Base-by-base conservation (phyloP, 768 basidiomycete species). In the Auricularia cornea region DNA sequence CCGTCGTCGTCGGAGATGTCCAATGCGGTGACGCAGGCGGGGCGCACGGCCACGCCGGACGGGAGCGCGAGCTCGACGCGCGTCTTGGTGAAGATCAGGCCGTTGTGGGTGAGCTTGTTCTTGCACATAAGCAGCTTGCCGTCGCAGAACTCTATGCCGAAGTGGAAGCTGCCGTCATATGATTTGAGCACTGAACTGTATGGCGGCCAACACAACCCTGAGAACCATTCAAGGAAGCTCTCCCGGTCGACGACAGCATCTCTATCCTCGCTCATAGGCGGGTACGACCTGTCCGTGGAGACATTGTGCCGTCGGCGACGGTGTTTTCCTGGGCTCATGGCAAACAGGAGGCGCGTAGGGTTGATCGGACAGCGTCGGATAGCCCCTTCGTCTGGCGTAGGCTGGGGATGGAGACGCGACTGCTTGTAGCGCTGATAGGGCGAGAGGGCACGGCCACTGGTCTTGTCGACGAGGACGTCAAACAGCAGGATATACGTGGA, bases 161-260 rank as follows among this genome's bases (percentile, higher is more conserved):
- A 57, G 28, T 57, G 54, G 18, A 26, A n/a, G 54, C 14, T 5
- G 26, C 28, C 28, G 8, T 57, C 10, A 26, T n/a, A 26, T 26
- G 54, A 29, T 16, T 31, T 28, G 23, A 57, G 54, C 28, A 57
- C 30, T 6, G 54, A 26, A 57, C 11, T 29, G 20, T 57, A 57
- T 8, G 54, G 54, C 28, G 26, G 54, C 54, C 54, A 57, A 30
- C 54, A 57, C 8, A 57, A 26, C 26, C 28, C 28, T 30, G 54
- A 57, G 54, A 57, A 57, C 54, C 54, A 57, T 26, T 57, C 54
- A 16, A 57, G 54, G 26, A 57, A 57, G 54, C 54, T 57, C 28
- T 57, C 54, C 28, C 54, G 23, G 54, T 57, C 54, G 54, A 57
- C 54, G 26, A 57, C 28, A 30, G 54, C 54, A 16, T 28, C 54